Percentiles rank a stretch among this genome's conserved stretches.
Conservation (phyloP, 176 grass and related monocot genomes). For the Tillandsia leiboldiana region DNA sequence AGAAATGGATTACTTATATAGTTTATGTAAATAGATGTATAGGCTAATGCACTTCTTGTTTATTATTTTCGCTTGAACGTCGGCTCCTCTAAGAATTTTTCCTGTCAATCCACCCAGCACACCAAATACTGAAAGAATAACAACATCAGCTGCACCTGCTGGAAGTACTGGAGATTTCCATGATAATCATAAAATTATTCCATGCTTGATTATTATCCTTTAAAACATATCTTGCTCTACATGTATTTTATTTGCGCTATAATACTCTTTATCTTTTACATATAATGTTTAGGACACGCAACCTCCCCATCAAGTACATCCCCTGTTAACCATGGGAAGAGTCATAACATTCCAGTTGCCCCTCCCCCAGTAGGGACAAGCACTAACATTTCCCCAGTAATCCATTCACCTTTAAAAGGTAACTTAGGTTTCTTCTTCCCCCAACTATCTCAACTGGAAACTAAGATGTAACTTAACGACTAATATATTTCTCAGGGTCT, state of each 20-base stretch:
- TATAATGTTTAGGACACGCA: slow-evolving; percentile 38
- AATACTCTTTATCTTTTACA: slow-evolving; percentile 8
- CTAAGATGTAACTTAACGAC: slow-evolving; percentile 16
- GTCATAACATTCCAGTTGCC: slow-evolving; percentile 25
- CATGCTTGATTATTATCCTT: slow-evolving; percentile 3
- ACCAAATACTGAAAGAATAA: slow-evolving; percentile 30
- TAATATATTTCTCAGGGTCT: slow-evolving; percentile 33
- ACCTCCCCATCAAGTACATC: slow-evolving; percentile 28
- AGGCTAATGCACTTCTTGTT: slow-evolving; percentile 12
- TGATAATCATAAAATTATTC: slow-evolving; percentile 25
- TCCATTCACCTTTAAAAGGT: slow-evolving; percentile 47
- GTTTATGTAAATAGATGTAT: slow-evolving; percentile 9
- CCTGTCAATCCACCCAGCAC: slow-evolving; percentile 27
- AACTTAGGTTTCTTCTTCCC: slow-evolving; percentile 11
- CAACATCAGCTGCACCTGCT: slow-evolving; percentile 29
- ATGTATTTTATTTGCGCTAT: slow-evolving; percentile 6
- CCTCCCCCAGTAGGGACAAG: slow-evolving; percentile 38
- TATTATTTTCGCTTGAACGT: slow-evolving; percentile 12
- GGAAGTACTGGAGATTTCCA: slow-evolving; percentile 34
- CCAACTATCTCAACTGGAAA: background rate
- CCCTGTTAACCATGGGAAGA: slow-evolving; percentile 25
- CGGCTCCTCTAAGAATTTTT: slow-evolving; percentile 22
- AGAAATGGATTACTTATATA: background rate
- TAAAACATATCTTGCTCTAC: background rate
- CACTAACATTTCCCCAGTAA: slow-evolving; percentile 19